Percentiles rank a stretch among this genome's conserved stretches.
Conservation (phyloP, 176 grass and related monocot species). For the Triticum turgidum region DNA sequence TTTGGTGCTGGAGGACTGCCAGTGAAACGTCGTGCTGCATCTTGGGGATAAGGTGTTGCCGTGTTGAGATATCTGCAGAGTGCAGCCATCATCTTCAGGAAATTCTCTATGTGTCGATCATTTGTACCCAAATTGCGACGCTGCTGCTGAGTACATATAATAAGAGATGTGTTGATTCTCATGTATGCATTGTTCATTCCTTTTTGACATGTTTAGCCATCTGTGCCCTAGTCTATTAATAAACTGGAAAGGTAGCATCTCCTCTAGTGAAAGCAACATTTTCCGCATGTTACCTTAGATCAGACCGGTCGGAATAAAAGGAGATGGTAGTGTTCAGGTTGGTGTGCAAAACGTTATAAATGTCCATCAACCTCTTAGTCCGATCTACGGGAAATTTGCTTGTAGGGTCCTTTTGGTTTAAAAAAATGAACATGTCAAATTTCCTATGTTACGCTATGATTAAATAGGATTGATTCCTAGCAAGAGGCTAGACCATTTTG, state of each 20-base stretch:
- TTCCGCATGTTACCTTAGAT: neutral
- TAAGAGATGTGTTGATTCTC: constrained; percentile 7
- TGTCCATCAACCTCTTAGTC: neutral
- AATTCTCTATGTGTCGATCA: neutral
- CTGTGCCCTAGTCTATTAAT: neutral
- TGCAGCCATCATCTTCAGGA: neutral
- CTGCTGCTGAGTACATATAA: constrained; percentile 1
- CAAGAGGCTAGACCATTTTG: neutral
- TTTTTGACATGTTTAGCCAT: neutral
- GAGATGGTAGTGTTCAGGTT: neutral
- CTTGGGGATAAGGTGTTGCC: neutral
- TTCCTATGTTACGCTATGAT: neutral
- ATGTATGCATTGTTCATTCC: neutral
- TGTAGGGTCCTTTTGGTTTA: neutral
- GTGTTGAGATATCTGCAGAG: neutral
- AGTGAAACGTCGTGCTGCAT: neutral
- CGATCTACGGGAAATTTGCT: neutral
- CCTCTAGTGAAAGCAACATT: neutral
- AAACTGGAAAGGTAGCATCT: neutral
- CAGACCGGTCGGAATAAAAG: neutral
- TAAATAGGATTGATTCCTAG: neutral
- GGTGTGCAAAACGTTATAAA: neutral
- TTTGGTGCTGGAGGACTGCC: neutral
- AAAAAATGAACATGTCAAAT: neutral
- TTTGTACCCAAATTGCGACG: neutral